Evolutionary conservation across 345 rosid species (phyloP).

Genomic region (Draba incana): DNA sequence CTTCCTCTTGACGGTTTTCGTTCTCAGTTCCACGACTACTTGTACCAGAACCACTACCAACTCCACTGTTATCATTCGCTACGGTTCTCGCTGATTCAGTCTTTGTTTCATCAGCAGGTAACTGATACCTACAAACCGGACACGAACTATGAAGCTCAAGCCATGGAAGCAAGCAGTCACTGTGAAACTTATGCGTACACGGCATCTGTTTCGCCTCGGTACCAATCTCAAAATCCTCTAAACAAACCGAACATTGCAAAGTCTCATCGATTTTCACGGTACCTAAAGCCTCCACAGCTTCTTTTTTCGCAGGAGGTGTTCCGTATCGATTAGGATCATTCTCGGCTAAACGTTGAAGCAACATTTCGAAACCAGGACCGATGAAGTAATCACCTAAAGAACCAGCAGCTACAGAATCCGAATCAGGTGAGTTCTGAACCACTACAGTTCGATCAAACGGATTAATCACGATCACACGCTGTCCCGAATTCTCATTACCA

Average conservation of each 20-base stretch:
- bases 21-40: constrained; percentile 26
- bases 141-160: constrained; percentile 92
- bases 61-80: constrained; percentile 36
- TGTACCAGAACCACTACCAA: constrained; percentile 29
- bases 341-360: constrained; percentile 86
- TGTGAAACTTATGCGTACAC: constrained; percentile 77
- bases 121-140: constrained; percentile 81
- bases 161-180: constrained; percentile 77
- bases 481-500: constrained; percentile 19
- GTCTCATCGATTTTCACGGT: constrained; percentile 56
- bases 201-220: constrained; percentile 77
- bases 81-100: constrained; percentile 47
- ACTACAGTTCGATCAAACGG: constrained; percentile 52
- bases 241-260: constrained; percentile 77
- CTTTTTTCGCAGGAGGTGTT: constrained; percentile 81
- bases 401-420: constrained; percentile 42
- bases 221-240: constrained; percentile 76
- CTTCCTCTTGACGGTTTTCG: constrained; percentile 3
- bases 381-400: constrained; percentile 78
- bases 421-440: constrained; percentile 59
- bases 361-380: constrained; percentile 81
- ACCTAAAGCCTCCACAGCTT: constrained; percentile 72
- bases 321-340: constrained; percentile 84
- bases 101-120: constrained; percentile 71
- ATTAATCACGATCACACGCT: constrained; percentile 52